Conservation (phyloP, 2,329 filamentous ascomycete species). For the Cordyceps farinosa region DNA sequence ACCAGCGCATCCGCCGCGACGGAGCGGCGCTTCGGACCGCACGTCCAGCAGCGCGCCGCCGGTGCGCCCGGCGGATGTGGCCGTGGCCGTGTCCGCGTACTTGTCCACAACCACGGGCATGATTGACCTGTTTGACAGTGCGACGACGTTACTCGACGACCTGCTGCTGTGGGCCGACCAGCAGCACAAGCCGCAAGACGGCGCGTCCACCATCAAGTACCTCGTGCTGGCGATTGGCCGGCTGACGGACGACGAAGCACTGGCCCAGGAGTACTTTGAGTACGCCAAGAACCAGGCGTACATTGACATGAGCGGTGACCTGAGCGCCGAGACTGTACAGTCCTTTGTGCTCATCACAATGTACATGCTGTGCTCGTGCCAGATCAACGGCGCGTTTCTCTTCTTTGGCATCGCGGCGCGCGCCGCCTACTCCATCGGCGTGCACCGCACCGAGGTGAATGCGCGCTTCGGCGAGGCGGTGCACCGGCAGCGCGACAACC, state of each 20-base stretch:
- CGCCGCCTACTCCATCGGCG: constrained; percentile 50
- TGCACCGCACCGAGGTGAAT: constrained; percentile 53
- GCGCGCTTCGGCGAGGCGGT: constrained; percentile 44
- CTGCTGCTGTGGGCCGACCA: constrained; percentile 41
- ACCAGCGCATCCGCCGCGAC: constrained; percentile 22
- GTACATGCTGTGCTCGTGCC: constrained; percentile 53
- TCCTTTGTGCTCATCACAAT: constrained; percentile 48
- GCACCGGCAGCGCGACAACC: constrained; percentile 43
- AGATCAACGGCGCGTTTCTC: constrained; percentile 53
- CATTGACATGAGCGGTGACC: constrained; percentile 41
- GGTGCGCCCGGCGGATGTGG: constrained; percentile 28
- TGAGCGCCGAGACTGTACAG: constrained; percentile 48
- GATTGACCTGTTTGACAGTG: constrained; percentile 46
- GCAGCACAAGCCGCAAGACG: constrained; percentile 32
- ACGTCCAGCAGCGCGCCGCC: constrained; percentile 23
- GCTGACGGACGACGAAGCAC: constrained; percentile 39
- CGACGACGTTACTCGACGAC: constrained; percentile 34
- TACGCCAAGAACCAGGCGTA: constrained; percentile 46
- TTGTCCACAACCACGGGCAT: constrained; percentile 42
- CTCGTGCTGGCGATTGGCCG: constrained; percentile 50
- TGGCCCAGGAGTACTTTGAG: constrained; percentile 46
- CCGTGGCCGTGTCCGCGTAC: constrained; percentile 34
- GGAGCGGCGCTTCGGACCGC: neutral
- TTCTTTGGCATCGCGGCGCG: constrained; percentile 52
- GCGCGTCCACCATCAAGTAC: constrained; percentile 42